phyloP scores from a whole-genome alignment of 164 flowering plant species.

The Buxus sempervirens region DNA sequence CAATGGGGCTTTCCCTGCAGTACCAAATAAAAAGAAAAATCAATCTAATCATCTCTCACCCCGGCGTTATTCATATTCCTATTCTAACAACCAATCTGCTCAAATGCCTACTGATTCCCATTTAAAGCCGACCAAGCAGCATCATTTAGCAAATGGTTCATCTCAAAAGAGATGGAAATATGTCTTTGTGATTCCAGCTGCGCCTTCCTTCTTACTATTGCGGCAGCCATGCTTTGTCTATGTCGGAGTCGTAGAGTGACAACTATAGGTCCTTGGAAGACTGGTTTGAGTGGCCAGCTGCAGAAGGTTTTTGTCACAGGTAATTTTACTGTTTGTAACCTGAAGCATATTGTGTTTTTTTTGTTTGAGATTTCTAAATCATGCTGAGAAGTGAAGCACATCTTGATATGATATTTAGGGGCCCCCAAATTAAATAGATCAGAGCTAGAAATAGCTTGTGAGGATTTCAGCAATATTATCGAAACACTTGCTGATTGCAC shows the following conservation, averaged over 20 bases:
- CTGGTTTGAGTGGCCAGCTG: constrained; percentile 93
- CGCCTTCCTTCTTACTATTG: constrained; percentile 31
- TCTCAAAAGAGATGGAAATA: constrained; percentile 41
- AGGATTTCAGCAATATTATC: constrained; percentile 94
- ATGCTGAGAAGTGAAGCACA: constrained; percentile 9
- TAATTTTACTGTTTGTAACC: constrained; percentile 14
- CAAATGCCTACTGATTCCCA: neutral
- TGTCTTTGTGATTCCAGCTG: constrained; percentile 30
- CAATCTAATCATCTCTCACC: constrained; percentile 15
- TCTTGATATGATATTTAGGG: constrained; percentile 42
- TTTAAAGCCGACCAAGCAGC: constrained; percentile 7
- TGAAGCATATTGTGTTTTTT: neutral
- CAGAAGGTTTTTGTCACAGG: constrained; percentile 98
- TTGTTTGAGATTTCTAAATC: neutral
- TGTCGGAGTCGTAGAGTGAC: constrained; percentile 46
- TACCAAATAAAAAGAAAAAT: constrained; percentile 30
- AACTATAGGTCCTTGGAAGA: constrained; percentile 86
- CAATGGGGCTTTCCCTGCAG: constrained; percentile 68
- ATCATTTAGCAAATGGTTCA: constrained; percentile 10
- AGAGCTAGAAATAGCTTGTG: constrained; percentile 92
- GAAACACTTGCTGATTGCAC: constrained; percentile 36
- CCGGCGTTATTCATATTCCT: constrained; percentile 8
- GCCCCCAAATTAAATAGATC: constrained; percentile 81
- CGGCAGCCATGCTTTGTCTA: constrained; percentile 28
- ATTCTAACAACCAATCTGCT: constrained; percentile 6